These are phyloP conservation scores for Poa pratensis DNA, from an alignment of 176 grass and related monocot genomes.

Conservation along the genomic window DNA sequence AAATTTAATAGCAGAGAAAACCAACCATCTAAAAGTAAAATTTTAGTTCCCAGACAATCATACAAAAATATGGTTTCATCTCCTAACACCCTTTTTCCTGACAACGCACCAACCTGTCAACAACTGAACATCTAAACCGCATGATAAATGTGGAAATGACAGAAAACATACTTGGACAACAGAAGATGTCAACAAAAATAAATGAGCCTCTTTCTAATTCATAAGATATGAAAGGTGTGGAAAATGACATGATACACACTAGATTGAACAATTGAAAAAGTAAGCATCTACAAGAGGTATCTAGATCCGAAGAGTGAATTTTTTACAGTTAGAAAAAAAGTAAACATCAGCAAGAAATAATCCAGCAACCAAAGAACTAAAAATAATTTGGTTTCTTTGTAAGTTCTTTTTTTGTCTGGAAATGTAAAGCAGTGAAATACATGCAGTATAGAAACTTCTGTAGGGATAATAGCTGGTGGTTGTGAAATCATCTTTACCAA, in stretches of 20 bases:
- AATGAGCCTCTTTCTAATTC: neutral
- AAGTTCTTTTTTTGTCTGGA: neutral
- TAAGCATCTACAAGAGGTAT: neutral
- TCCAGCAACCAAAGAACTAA: neutral
- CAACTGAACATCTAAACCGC: neutral
- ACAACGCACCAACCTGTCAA: neutral
- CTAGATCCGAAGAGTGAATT: neutral
- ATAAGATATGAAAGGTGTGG: neutral
- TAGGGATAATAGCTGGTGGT: conserved; percentile 15
- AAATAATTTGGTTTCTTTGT: neutral
- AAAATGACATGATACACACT: neutral
- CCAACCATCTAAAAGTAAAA: neutral
- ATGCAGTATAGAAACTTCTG: conserved; percentile 30
- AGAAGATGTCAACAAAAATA: neutral
- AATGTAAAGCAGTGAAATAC: conserved; percentile 19
- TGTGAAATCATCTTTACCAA: conserved; percentile 14
- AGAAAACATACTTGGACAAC: neutral
- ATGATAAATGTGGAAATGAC: neutral
- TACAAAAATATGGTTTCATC: neutral
- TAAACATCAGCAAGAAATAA: neutral
- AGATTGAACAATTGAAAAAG: neutral
- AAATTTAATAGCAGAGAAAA: neutral
- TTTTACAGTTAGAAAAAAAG: neutral
- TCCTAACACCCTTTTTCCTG: neutral
- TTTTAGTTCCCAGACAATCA: neutral